Conservation (phyloP, 495 filamentous ascomycete species). For the Saxispiralis lemnorum region DNA sequence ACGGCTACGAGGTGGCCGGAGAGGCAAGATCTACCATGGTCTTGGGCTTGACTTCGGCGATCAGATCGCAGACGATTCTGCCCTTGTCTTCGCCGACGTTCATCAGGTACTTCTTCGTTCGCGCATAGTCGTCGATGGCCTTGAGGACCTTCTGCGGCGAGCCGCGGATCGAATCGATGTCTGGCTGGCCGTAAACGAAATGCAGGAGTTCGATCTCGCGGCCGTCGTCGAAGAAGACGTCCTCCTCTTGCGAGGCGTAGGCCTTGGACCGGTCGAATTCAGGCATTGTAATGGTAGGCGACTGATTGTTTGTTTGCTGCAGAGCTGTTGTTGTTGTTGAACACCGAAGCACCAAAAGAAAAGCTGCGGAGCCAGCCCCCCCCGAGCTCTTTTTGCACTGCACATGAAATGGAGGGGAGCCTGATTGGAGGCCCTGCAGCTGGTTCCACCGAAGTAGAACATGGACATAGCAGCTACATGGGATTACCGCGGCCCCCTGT, state of each 20-base stretch:
- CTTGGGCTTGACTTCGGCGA: slow-evolving; percentile 43
- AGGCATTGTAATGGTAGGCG: no score
- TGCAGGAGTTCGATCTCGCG: slow-evolving; percentile 57
- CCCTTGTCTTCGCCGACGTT: slow-evolving; percentile 63
- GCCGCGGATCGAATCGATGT: slow-evolving; percentile 41
- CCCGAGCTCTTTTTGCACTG: no score
- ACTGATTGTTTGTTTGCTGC: no score
- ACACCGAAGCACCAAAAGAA: no score
- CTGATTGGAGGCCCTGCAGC: no score
- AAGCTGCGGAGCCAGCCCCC: no score
- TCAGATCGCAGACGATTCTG: slow-evolving; percentile 44
- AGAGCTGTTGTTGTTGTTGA: no score
- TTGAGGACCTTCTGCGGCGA: slow-evolving; percentile 44
- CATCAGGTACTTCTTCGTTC: slow-evolving; percentile 52
- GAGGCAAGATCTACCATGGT: slow-evolving; percentile 31
- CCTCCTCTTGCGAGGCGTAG: slow-evolving; percentile 29
- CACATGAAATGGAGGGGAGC: no score
- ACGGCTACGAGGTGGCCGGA: background rate
- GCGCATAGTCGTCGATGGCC: slow-evolving; percentile 55
- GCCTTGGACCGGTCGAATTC: slow-evolving; percentile 26
- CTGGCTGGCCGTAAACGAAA: slow-evolving; percentile 43
- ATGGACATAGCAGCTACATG: no score
- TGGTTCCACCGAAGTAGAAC: no score
- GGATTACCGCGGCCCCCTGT: no score
- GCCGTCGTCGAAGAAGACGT: slow-evolving; percentile 43